phyloP scores from a whole-genome alignment of 371 early-diverging fungal genomes.

The Mortierella sp. region DNA sequence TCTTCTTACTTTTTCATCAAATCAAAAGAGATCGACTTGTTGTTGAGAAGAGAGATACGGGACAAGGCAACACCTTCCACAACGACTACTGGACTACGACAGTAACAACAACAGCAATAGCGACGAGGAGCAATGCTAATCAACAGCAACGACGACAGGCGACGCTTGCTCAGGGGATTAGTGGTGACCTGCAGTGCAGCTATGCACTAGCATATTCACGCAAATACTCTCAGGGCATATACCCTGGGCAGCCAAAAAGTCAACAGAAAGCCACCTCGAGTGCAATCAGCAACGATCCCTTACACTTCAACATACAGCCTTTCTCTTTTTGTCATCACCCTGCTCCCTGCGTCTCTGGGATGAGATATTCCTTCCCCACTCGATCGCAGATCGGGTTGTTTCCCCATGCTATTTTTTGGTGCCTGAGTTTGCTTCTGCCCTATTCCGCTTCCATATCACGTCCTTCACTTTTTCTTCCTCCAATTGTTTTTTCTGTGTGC shows the following conservation, averaged over 20 bases:
- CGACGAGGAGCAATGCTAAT: background rate
- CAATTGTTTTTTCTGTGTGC: background rate
- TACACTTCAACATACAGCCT: background rate
- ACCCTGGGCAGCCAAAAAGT: background rate
- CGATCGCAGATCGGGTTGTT: slow-evolving; percentile 7
- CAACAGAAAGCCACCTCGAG: slow-evolving; percentile 1
- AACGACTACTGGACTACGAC: background rate
- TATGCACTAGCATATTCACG: background rate
- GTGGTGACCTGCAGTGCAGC: background rate
- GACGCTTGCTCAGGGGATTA: background rate
- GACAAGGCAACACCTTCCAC: background rate
- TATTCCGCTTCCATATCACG: background rate
- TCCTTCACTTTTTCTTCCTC: background rate
- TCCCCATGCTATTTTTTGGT: background rate
- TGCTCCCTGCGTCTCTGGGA: background rate
- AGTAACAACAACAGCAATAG: background rate
- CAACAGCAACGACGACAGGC: background rate
- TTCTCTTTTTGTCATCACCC: background rate
- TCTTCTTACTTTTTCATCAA: background rate
- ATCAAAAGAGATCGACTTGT: background rate
- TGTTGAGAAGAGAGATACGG: background rate
- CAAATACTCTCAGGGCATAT: background rate
- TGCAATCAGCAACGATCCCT: background rate
- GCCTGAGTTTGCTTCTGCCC: background rate
- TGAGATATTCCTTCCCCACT: background rate